Percentiles rank a stretch among this genome's conserved stretches.
These are phyloP conservation scores for Trichoderma gracile DNA, from an alignment of 2,329 filamentous ascomycete species.

Conservation along the genomic window DNA sequence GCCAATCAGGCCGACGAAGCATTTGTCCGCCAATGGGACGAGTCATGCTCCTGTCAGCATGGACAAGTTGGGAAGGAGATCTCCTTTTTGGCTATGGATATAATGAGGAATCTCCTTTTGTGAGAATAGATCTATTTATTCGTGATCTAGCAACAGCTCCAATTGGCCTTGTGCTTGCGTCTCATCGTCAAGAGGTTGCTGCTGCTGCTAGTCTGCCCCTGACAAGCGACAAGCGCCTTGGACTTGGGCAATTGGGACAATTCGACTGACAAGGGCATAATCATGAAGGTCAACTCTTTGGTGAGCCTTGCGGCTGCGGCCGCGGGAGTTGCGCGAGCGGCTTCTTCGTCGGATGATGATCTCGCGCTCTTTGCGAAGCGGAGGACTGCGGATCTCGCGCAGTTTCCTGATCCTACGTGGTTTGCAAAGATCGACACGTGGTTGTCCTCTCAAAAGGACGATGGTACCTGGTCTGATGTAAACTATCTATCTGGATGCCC, in stretches of 20 bases:
- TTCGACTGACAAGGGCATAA: background rate
- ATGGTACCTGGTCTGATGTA: conserved; percentile 32
- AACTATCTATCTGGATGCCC: conserved; percentile 31
- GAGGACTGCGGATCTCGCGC: conserved; percentile 29
- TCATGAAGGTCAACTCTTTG: conserved; percentile 17
- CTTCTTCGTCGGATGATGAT: conserved; percentile 21
- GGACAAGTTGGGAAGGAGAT: conserved; percentile 8
- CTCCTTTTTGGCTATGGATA: conserved; percentile 9
- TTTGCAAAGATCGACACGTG: conserved; percentile 28
- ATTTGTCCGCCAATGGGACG: conserved; percentile 21
- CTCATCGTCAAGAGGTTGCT: background rate
- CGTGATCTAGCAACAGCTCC: background rate
- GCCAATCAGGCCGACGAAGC: conserved; percentile 13
- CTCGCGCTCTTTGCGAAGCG: conserved; percentile 28
- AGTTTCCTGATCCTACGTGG: conserved; percentile 30
- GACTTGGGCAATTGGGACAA: background rate
- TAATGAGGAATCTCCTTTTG: conserved; percentile 5
- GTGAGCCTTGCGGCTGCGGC: conserved; percentile 9
- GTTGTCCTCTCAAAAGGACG: conserved; percentile 29
- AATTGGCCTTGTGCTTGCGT: background rate
- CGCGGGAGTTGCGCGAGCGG: conserved; percentile 1
- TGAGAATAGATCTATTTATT: background rate
- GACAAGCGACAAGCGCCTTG: too few relatives aligned
- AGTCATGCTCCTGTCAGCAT: background rate
- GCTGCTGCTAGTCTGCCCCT: background rate